These are phyloP conservation scores for Calonectria leucothoes DNA, from an alignment of 2,329 filamentous ascomycete genomes.

Conservation along the genomic window DNA sequence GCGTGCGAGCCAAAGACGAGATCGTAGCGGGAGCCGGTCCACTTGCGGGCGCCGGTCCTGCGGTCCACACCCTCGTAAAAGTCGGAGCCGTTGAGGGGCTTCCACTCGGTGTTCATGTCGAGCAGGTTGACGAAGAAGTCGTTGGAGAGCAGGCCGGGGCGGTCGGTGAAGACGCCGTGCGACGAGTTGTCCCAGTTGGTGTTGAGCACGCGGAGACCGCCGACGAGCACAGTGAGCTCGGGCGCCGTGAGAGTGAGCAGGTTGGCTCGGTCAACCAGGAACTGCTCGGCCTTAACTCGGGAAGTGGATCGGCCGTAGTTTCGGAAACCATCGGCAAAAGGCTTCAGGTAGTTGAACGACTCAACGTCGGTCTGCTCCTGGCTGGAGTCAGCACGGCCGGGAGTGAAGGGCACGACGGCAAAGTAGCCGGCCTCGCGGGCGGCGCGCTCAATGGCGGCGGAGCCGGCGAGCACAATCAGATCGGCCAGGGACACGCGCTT, in stretches of 20 bases:
- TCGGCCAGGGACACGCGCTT: slow-evolving; percentile 84
- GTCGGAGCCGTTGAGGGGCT: slow-evolving; percentile 62
- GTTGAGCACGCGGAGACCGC: slow-evolving; percentile 77
- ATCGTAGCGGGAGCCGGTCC: slow-evolving; percentile 71
- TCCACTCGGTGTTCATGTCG: slow-evolving; percentile 59
- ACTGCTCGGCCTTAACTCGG: slow-evolving; percentile 74
- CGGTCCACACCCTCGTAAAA: slow-evolving; percentile 40
- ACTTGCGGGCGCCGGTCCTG: slow-evolving; percentile 62
- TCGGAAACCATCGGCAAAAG: slow-evolving; percentile 80
- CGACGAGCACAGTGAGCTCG: slow-evolving; percentile 77
- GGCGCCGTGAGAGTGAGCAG: slow-evolving; percentile 79
- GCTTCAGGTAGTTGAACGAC: slow-evolving; percentile 75
- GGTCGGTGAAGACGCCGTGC: slow-evolving; percentile 75
- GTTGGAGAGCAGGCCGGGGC: slow-evolving; percentile 77
- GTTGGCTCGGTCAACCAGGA: slow-evolving; percentile 78
- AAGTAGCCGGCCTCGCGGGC: slow-evolving; percentile 56
- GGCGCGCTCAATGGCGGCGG: slow-evolving; percentile 80
- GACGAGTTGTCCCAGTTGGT: slow-evolving; percentile 78
- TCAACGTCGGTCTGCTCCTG: slow-evolving; percentile 77
- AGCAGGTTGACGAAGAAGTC: slow-evolving; percentile 88
- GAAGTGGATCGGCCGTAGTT: slow-evolving; percentile 76
- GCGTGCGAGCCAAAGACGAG: slow-evolving; percentile 80
- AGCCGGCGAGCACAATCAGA: slow-evolving; percentile 79
- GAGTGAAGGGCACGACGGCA: slow-evolving; percentile 75
- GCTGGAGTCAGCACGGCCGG: slow-evolving; percentile 78